Evolutionary conservation across 2,329 filamentous ascomycete genomes (phyloP).

Genomic region (Venturia aucupariae): DNA sequence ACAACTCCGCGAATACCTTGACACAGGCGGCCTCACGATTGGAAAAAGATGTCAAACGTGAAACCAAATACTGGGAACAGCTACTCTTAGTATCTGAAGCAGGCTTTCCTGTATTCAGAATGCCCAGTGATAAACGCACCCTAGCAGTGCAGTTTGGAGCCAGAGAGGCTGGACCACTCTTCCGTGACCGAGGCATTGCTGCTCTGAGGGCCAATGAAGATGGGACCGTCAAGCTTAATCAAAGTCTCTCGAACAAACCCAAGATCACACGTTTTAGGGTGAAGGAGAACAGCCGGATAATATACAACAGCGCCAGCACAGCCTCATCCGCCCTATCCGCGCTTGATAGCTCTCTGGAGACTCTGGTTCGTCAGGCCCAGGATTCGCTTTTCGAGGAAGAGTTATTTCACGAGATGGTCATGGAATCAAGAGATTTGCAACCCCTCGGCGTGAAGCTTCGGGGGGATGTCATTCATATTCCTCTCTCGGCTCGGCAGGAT

Average conservation of each 20-base stretch:
- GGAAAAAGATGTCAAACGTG: constrained; percentile 65
- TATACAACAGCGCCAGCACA: constrained; percentile 44
- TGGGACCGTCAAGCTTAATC: constrained; percentile 67
- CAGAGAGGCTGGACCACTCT: constrained; percentile 56
- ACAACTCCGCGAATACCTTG: constrained; percentile 64
- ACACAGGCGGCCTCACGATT: constrained; percentile 63
- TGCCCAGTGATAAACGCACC: constrained; percentile 63
- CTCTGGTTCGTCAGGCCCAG: constrained; percentile 62
- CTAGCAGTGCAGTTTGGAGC: constrained; percentile 87
- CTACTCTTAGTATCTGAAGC: constrained; percentile 70
- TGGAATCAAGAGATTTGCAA: constrained; percentile 64
- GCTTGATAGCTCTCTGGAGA: constrained; percentile 53
- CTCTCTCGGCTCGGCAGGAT: constrained; percentile 34
- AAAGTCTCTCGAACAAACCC: constrained; percentile 45
- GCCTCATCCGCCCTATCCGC: constrained; percentile 20
- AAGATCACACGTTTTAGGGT: constrained; percentile 61
- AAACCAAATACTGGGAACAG: constrained; percentile 84
- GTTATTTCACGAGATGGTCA: constrained; percentile 78
- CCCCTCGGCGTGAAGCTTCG: constrained; percentile 21
- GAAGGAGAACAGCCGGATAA: constrained; percentile 46
- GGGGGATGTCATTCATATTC: constrained; percentile 27
- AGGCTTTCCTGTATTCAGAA: constrained; percentile 76
- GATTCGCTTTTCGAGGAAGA: constrained; percentile 79
- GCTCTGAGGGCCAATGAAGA: constrained; percentile 66
- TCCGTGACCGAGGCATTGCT: constrained; percentile 66